Conservation (phyloP, 2,329 filamentous ascomycete genomes). For the Aureobasidium melanogenum region DNA sequence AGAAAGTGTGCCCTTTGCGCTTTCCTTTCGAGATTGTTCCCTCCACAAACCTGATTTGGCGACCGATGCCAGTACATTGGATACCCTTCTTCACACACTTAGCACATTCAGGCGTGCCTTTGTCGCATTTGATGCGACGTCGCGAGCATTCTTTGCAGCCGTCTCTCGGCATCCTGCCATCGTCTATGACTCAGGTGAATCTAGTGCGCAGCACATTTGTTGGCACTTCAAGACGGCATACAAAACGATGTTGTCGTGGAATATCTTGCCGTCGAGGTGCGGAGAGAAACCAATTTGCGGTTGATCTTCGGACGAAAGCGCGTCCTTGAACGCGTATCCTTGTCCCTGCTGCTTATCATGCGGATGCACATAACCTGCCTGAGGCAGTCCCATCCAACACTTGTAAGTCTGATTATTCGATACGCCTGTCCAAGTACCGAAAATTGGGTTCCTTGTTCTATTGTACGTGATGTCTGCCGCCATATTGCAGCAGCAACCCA, state of each 20-base stretch:
- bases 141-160: constrained; percentile 32
- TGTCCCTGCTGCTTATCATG: background rate
- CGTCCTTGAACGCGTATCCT: background rate
- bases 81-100: constrained; percentile 33
- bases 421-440: too few relatives aligned
- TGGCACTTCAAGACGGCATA: too few relatives aligned
- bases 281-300: background rate
- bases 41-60: constrained; percentile 30
- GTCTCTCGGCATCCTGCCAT: constrained; percentile 14
- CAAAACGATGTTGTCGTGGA: background rate
- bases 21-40: constrained; percentile 20
- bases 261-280: background rate
- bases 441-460: too few relatives aligned
- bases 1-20: constrained; percentile 18
- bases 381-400: background rate
- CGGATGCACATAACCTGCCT: background rate
- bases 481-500: background rate
- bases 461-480: too few relatives aligned
- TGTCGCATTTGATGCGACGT: constrained; percentile 33
- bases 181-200: background rate
- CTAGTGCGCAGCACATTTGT: background rate
- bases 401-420: background rate
- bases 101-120: constrained; percentile 29
- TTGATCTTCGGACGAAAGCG: background rate
- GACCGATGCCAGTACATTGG: constrained; percentile 31